Percentiles rank a stretch among this genome's conserved stretches.
These are phyloP conservation scores for Cladophialophora immunda DNA, from an alignment of 2,329 filamentous ascomycete genomes.

Conservation along the genomic window DNA sequence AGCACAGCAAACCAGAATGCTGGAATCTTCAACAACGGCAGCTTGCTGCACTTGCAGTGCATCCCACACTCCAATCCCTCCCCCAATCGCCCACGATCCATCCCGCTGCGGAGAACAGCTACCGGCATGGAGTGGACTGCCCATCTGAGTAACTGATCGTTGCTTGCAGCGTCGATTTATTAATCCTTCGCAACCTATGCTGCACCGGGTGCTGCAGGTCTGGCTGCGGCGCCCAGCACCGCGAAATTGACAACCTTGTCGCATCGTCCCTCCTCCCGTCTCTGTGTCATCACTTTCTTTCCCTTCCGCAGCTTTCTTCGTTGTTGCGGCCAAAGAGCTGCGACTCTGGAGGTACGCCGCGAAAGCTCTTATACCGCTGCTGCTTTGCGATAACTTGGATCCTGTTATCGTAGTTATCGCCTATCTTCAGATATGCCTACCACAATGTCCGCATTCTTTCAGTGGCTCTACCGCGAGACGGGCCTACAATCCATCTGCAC, in stretches of 20 bases:
- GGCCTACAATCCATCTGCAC: constrained; percentile 25
- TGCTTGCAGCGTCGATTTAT: constrained; percentile 4
- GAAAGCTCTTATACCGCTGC: neutral
- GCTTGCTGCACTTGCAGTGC: constrained; percentile 10
- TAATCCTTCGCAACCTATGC: constrained; percentile 1
- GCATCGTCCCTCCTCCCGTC: constrained; percentile 3
- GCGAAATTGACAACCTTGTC: constrained; percentile 5
- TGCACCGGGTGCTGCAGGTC: neutral
- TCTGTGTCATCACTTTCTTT: constrained; percentile 8
- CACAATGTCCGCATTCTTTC: constrained; percentile 21
- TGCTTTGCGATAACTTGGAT: neutral
- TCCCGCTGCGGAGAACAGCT: constrained; percentile 20
- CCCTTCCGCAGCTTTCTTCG: neutral
- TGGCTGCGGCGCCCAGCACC: constrained; percentile 9
- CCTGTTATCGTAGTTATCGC: constrained; percentile 1
- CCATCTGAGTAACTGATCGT: constrained; percentile 20
- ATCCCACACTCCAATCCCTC: constrained; percentile 15
- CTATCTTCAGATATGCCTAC: constrained; percentile 1
- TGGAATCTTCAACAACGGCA: neutral
- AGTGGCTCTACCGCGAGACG: constrained; percentile 28
- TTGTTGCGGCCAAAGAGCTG: constrained; percentile 1
- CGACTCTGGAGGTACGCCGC: neutral
- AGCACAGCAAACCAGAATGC: constrained; percentile 9
- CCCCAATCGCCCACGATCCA: constrained; percentile 5
- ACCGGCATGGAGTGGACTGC: neutral